A percentile compares a stretch with the other conserved stretches of the same genome.
These are phyloP conservation scores for Zygotorulaspora sp. DNA, from an alignment of 805 yeast genomes.

Conservation along the genomic window DNA sequence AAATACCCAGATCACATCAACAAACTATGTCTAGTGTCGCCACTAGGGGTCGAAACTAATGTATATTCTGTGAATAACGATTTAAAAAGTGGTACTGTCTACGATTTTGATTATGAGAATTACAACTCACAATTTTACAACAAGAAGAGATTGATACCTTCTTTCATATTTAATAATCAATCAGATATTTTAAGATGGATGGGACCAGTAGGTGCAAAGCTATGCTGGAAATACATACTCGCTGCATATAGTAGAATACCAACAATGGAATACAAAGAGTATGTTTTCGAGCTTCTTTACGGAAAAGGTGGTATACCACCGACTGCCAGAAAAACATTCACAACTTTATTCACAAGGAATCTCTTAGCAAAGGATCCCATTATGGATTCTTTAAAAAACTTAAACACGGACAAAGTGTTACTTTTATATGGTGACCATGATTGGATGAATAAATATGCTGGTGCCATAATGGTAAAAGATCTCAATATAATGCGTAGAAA, in stretches of 20 bases:
- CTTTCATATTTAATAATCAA: conserved; percentile 33
- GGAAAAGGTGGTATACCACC: conserved; percentile 20
- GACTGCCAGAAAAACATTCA: conserved; percentile 28
- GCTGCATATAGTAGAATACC: conserved; percentile 32
- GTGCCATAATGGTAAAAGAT: conserved; percentile 29
- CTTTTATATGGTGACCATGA: conserved; percentile 63
- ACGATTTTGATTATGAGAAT: conserved; percentile 36
- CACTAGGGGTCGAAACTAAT: conserved; percentile 73
- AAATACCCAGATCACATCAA: conserved; percentile 52
- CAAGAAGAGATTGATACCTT: conserved; percentile 31
- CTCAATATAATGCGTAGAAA: conserved; percentile 11
- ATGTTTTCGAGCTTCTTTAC: conserved; percentile 23
- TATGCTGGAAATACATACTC: conserved; percentile 34
- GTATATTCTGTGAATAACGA: conserved; percentile 50
- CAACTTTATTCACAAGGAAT: conserved; percentile 28
- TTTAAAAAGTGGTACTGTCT: conserved; percentile 16
- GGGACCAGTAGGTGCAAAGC: conserved; percentile 41
- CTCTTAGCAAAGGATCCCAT: conserved; percentile 63
- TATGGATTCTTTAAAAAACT: conserved; percentile 47
- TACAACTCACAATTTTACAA: conserved; percentile 39
- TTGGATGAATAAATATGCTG: conserved; percentile 65
- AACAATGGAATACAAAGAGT: conserved; percentile 25
- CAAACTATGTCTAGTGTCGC: conserved; percentile 59
- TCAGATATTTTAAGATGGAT: conserved; percentile 47
- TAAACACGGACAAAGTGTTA: conserved; percentile 39